phyloP scores from a whole-genome alignment of 169 alveolate species.

The Plasmodium sp. region DNA sequence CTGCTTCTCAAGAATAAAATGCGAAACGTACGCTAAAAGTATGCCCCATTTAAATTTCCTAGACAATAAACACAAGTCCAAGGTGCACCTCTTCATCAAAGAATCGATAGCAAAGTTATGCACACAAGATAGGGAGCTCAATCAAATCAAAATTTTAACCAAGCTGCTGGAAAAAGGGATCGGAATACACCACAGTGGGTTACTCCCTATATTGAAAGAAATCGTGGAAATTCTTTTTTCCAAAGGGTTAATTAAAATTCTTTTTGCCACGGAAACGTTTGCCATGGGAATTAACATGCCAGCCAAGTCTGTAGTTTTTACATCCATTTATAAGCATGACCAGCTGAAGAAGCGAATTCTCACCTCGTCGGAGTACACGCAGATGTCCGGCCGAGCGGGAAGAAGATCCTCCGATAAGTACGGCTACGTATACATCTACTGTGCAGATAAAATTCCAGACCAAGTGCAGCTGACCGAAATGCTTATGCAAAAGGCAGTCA shows the following conservation, averaged over 20 bases:
- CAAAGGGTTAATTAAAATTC: conserved; percentile 95
- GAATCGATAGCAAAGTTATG: conserved; percentile 86
- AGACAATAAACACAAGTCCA: conserved; percentile 87
- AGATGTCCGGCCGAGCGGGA: conserved; percentile 99
- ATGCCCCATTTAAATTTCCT: conserved; percentile 88
- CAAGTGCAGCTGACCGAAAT: conserved; percentile 88
- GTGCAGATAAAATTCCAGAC: conserved; percentile 92
- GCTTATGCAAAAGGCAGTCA: conserved; percentile 88
- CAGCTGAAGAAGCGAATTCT: conserved; percentile 91
- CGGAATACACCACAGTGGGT: conserved; percentile 99
- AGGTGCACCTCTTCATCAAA: conserved; percentile 89
- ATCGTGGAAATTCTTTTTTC: conserved; percentile 97
- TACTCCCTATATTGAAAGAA: conserved; percentile 98
- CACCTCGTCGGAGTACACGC: conserved; percentile 97
- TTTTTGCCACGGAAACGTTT: conserved; percentile 99
- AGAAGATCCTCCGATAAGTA: conserved; percentile 98
- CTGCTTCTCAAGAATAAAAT: conserved; percentile 94
- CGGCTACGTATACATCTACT: conserved; percentile 95
- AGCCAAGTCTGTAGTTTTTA: conserved; percentile 97
- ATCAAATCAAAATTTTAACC: conserved; percentile 89
- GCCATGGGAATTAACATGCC: conserved; percentile 99
- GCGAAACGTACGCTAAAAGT: conserved; percentile 92
- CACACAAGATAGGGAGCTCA: conserved; percentile 91
- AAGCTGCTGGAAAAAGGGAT: conserved; percentile 94
- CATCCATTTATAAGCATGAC: conserved; percentile 94